Percentiles rank a stretch among this genome's conserved stretches.
Conservation (phyloP, 2,329 filamentous ascomycete species). For the Exophiala lecanii-corni region DNA sequence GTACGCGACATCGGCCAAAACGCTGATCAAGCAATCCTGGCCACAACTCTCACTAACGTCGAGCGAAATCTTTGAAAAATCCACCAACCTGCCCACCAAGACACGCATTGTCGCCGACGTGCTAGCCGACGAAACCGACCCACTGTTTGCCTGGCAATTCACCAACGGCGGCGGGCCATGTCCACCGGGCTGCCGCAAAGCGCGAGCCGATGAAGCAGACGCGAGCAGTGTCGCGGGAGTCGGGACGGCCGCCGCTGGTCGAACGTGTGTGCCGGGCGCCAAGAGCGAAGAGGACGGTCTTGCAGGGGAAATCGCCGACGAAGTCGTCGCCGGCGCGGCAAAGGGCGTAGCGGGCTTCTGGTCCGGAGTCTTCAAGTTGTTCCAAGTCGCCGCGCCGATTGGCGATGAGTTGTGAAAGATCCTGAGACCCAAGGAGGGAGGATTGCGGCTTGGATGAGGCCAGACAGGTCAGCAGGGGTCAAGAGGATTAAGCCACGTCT, state of each 20-base stretch:
- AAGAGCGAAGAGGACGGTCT: background rate
- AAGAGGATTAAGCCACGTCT: too few species aligned
- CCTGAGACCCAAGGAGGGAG: too few species aligned
- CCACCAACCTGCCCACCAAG: slow-evolving; percentile 30
- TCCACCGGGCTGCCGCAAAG: slow-evolving; percentile 6
- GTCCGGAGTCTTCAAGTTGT: background rate
- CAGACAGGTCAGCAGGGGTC: too few species aligned
- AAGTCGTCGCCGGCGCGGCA: background rate
- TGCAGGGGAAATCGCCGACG: background rate
- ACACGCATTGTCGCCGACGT: slow-evolving; percentile 44
- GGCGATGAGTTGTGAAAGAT: background rate
- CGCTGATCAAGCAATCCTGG: slow-evolving; percentile 47
- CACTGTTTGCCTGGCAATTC: slow-evolving; percentile 53
- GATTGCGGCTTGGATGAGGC: too few species aligned
- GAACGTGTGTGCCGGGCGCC: background rate
- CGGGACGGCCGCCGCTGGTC: background rate
- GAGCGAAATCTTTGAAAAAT: slow-evolving; percentile 41
- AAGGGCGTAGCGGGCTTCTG: background rate
- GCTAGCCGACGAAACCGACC: slow-evolving; percentile 51
- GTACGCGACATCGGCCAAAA: slow-evolving; percentile 49
- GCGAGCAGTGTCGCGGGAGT: background rate
- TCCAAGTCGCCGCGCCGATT: slow-evolving; percentile 2
- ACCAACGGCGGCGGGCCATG: slow-evolving; percentile 27
- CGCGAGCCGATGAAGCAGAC: background rate
- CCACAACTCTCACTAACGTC: slow-evolving; percentile 47